phyloP scores from a whole-genome alignment of 1,284 basidiomycete species.

The Ustilago esculenta region DNA sequence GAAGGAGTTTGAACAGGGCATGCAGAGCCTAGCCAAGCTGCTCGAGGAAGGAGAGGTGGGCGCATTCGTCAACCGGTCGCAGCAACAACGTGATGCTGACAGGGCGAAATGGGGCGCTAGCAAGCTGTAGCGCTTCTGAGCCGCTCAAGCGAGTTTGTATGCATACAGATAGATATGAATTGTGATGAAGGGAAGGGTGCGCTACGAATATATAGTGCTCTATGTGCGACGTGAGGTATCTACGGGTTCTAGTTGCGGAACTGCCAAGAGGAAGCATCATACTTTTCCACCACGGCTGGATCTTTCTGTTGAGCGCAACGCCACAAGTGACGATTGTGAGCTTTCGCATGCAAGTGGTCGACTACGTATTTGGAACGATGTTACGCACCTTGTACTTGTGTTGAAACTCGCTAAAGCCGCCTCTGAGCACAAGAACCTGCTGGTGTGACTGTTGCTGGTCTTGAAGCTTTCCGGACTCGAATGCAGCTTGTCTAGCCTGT shows the following conservation, averaged over 20 bases:
- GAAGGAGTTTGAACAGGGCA: conserved; percentile 31
- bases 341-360: conserved; percentile 23
- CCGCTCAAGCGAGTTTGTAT: neutral
- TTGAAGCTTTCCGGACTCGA: conserved; percentile 22
- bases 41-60: conserved; percentile 33
- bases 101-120: conserved; percentile 18
- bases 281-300: conserved; percentile 61
- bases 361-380: no score
- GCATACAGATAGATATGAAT: neutral
- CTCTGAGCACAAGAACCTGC: conserved; percentile 64
- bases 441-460: conserved; percentile 35
- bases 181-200: no score
- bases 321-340: conserved; percentile 11
- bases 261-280: conserved; percentile 59
- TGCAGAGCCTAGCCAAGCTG: conserved; percentile 30
- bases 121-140: conserved; percentile 22
- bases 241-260: conserved; percentile 37
- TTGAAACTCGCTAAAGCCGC: conserved; percentile 66
- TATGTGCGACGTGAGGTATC: neutral
- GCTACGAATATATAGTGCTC: neutral
- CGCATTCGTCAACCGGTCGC: conserved; percentile 29
- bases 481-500: conserved; percentile 53
- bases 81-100: conserved; percentile 20
- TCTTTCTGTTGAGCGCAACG: conserved; percentile 35
- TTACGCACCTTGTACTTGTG: conserved; percentile 59